Base-by-base conservation (phyloP, 1,284 basidiomycete genomes). In the Gomphus sp. region DNA sequence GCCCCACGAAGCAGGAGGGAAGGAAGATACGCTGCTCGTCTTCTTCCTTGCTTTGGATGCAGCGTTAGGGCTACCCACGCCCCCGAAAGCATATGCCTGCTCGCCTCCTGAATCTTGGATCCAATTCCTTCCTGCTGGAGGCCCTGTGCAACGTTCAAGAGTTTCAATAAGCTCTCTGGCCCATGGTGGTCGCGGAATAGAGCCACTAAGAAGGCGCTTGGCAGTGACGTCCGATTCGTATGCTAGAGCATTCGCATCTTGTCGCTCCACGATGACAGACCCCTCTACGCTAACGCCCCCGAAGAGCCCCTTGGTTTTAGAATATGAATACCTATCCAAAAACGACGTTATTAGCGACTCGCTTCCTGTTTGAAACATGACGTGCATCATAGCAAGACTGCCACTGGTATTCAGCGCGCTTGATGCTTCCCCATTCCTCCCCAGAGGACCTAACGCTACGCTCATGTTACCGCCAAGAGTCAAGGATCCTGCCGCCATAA, bases 381-480 rank as follows among this genome's bases (percentile, higher is more conserved):
- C 74, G 62, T 66, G 92, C 93, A 98, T 98, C 52, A 95, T 94
- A 7, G 95, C 92, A 4, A 98, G 73, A 68, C 89, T 90, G 53
- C 95, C 95, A 55, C 85, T 90, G 0, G 90, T 81, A 68, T 88
- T 98, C 58, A 99, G 66, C 0, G 92, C 79, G 14, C 93, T 95
- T 22, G 86, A 81, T 1, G 93, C 97, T 73, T 98, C 96, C 12
- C 95, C 93, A 64, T 94, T 97, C 43, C 96, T 84, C 22, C 96
- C 96, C 0, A 99, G 74, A 0, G 96, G 96, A 1, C 97, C 96
- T 0, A 98, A 80, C 7, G 96, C 95, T 57, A 99, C 75, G 61
- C 90, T 93, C 70, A 95, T 76, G 69, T 96, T 96, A n/a, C 93
- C 94, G 31, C 93, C 94, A 6, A 98, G 75, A 11, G 91, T 97